A percentile compares a stretch with the other conserved stretches of the same genome.
Evolutionary conservation across 768 basidiomycete genomes (phyloP).

Genomic region (Hygrophorus pudorinus): DNA sequence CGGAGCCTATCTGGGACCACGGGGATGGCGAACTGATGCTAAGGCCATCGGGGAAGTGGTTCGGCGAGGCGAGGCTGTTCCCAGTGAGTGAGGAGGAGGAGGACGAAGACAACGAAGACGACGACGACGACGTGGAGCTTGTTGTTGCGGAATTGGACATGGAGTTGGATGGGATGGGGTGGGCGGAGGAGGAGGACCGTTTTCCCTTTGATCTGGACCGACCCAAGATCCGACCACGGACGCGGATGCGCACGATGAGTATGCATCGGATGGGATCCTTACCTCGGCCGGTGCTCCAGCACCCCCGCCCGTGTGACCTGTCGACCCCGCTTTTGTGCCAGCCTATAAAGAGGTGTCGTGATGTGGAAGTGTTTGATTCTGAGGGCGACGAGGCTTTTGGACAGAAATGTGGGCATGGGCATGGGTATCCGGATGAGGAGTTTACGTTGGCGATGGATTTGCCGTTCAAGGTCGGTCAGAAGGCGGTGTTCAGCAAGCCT

Average conservation of each 20-base stretch:
- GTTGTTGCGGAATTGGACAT: constrained; percentile 21
- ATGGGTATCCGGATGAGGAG: constrained; percentile 23
- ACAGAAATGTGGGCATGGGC: constrained; percentile 11
- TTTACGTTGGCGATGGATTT: constrained; percentile 38
- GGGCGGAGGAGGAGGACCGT: constrained; percentile 12
- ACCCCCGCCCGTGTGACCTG: constrained; percentile 4
- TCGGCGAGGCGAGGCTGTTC: constrained; percentile 21
- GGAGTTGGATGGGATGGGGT: constrained; percentile 21
- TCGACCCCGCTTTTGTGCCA: constrained; percentile 16
- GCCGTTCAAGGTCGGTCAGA: constrained; percentile 13
- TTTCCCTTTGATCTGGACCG: constrained; percentile 3
- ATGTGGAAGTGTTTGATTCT: constrained; percentile 10
- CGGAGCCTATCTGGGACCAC: constrained; percentile 6
- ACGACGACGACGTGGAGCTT: constrained; percentile 13
- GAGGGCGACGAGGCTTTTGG: constrained; percentile 13
- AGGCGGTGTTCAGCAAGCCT: constrained; percentile 6
- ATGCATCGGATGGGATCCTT: constrained; percentile 12
- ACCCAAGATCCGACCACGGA: constrained; percentile 18
- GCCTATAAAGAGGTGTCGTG: constrained; percentile 6
- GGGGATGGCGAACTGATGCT: not conserved
- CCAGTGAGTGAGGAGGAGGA: constrained; percentile 35
- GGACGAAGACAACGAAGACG: constrained; percentile 20
- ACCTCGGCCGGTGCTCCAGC: not conserved
- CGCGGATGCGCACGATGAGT: constrained; percentile 27
- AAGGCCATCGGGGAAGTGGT: not conserved